Conservation (phyloP, 2,329 filamentous ascomycete species). For the Trichoderma oligosporum region DNA sequence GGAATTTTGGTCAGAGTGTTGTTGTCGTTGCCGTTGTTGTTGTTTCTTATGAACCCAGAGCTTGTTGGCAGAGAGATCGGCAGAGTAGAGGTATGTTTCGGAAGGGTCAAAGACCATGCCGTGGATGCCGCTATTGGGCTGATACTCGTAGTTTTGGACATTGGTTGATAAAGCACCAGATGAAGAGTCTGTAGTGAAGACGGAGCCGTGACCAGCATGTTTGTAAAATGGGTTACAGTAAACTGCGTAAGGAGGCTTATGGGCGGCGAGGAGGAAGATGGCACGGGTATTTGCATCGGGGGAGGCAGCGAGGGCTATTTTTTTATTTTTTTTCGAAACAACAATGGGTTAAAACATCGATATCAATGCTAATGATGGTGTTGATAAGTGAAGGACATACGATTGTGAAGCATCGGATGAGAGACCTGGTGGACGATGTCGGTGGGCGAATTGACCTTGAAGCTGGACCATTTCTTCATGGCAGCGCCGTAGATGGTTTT, state of each 20-base stretch:
- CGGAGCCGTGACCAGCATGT: constrained; percentile 75
- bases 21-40: too few species aligned
- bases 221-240: constrained; percentile 92
- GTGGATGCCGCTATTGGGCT: constrained; percentile 67
- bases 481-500: constrained; percentile 85
- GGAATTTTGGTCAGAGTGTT: too few species aligned
- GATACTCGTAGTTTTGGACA: constrained; percentile 70
- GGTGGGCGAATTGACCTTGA: constrained; percentile 68
- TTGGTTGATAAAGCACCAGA: constrained; percentile 58
- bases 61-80: constrained; percentile 73
- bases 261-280: constrained; percentile 80
- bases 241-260: constrained; percentile 72
- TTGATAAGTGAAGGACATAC: constrained; percentile 51
- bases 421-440: constrained; percentile 73
- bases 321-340: background rate
- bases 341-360: too few species aligned
- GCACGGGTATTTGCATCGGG: constrained; percentile 76
- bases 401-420: constrained; percentile 70
- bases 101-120: constrained; percentile 76
- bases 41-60: constrained; percentile 78
- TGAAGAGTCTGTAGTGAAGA: constrained; percentile 58
- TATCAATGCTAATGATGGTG: too few species aligned
- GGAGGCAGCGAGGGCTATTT: constrained; percentile 61
- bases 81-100: constrained; percentile 74
- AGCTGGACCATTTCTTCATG: constrained; percentile 92